These are phyloP conservation scores for Cutaneotrichosporon sp. DNA, from an alignment of 1,284 basidiomycete species.

Conservation along the genomic window DNA sequence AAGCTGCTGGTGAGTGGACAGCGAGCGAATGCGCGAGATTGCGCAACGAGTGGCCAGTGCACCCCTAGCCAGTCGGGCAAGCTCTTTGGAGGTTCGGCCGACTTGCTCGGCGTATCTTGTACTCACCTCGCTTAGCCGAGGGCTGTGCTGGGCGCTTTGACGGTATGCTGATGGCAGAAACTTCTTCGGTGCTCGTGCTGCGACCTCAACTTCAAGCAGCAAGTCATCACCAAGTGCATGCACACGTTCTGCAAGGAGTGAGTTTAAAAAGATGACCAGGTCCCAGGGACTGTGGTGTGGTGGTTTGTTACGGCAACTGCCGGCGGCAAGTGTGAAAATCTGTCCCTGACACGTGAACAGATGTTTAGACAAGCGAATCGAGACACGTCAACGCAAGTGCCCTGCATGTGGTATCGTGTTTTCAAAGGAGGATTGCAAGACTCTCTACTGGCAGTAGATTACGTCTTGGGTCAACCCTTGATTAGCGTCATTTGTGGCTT, in stretches of 20 bases:
- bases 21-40: background rate
- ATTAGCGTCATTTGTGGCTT: background rate
- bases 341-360: constrained; percentile 23
- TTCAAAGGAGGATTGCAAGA: constrained; percentile 80
- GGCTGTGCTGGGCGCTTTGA: background rate
- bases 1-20: constrained; percentile 64
- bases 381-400: constrained; percentile 92
- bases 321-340: constrained; percentile 9
- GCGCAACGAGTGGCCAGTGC: background rate
- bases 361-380: constrained; percentile 81
- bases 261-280: constrained; percentile 45
- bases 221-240: constrained; percentile 89
- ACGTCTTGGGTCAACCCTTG: background rate
- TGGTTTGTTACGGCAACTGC: background rate
- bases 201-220: constrained; percentile 75
- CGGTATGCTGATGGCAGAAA: constrained; percentile 57
- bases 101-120: background rate
- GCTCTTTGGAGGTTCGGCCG: background rate
- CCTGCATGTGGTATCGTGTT: constrained; percentile 86
- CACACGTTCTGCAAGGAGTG: constrained; percentile 64
- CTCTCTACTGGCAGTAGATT: constrained; percentile 73
- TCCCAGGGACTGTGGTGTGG: background rate
- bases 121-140: background rate
- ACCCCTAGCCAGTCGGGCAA: background rate
- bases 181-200: constrained; percentile 92